Conservation (phyloP, 257 asterid genomes). For the Striga asiatica region DNA sequence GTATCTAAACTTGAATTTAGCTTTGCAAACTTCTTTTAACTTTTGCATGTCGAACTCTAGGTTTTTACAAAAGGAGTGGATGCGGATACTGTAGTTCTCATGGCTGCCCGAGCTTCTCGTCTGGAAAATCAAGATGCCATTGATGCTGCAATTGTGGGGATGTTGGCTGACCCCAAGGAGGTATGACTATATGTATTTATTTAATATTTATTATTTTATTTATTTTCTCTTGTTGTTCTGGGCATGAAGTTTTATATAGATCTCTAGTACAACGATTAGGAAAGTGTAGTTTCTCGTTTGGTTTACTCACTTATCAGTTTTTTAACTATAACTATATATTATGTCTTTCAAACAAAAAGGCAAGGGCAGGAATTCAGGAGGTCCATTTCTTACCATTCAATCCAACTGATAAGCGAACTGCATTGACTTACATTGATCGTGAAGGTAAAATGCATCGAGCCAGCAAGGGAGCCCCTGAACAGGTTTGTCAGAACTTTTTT, state of each 20-base stretch:
- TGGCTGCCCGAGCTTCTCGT: constrained; percentile 91
- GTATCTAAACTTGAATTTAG: too few relatives aligned
- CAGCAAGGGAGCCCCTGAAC: constrained; percentile 76
- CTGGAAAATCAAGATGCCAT: constrained; percentile 78
- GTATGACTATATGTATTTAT: too few relatives aligned
- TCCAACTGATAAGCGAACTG: constrained; percentile 65
- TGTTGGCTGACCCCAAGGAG: too few relatives aligned
- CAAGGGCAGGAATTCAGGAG: constrained; percentile 52
- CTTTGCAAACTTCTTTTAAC: too few relatives aligned
- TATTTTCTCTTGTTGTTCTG: too few relatives aligned
- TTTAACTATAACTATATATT: too few relatives aligned
- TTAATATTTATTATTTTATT: too few relatives aligned
- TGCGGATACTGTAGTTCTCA: constrained; percentile 52
- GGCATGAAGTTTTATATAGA: too few relatives aligned
- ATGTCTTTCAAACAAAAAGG: constrained; percentile 21
- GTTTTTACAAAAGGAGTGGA: constrained; percentile 65
- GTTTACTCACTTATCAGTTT: too few relatives aligned
- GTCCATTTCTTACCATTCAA: constrained; percentile 61
- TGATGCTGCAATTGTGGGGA: constrained; percentile 40
- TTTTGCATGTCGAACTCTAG: too few relatives aligned
- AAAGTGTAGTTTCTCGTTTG: too few relatives aligned
- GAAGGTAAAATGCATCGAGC: constrained; percentile 49
- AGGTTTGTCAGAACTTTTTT: constrained; percentile 23
- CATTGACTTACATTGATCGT: constrained; percentile 41
- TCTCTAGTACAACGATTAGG: too few relatives aligned